phyloP scores from a whole-genome alignment of 108 stramenopile genomes.

The Aurantiochytrium sp. region DNA sequence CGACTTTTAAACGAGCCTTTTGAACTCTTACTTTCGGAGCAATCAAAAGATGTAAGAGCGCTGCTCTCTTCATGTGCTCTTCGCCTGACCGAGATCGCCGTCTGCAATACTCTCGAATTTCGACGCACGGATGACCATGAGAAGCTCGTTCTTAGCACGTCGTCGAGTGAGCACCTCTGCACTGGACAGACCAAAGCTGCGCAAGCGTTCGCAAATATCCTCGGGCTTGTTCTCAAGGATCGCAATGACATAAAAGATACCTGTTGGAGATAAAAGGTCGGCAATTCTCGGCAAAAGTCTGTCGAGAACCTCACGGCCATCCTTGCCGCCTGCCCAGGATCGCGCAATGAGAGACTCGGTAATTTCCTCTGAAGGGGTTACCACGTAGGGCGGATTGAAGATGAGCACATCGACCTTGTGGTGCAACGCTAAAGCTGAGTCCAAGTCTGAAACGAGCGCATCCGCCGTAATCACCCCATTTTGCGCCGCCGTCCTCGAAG shows the following conservation, averaged over 20 bases:
- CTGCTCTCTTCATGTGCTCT: no score
- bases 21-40: no score
- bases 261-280: neutral
- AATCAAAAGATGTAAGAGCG: no score
- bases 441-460: neutral
- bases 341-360: neutral
- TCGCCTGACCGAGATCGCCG: neutral
- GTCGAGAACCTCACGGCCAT: neutral
- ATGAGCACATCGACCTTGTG: neutral
- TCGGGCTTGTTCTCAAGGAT: neutral
- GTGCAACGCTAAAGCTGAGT: neutral
- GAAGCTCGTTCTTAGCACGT: neutral
- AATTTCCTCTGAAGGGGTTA: neutral
- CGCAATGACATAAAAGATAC: neutral
- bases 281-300: neutral
- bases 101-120: neutral
- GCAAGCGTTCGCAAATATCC: neutral
- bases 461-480: neutral
- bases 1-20: no score
- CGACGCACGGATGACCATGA: neutral
- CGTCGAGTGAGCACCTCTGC: neutral
- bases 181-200: neutral
- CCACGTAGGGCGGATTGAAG: conserved; percentile 8
- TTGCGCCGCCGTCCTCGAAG: neutral
- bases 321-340: neutral